These are phyloP conservation scores for Pisolithus sp. DNA, from an alignment of 768 basidiomycete species.

Conservation along the genomic window DNA sequence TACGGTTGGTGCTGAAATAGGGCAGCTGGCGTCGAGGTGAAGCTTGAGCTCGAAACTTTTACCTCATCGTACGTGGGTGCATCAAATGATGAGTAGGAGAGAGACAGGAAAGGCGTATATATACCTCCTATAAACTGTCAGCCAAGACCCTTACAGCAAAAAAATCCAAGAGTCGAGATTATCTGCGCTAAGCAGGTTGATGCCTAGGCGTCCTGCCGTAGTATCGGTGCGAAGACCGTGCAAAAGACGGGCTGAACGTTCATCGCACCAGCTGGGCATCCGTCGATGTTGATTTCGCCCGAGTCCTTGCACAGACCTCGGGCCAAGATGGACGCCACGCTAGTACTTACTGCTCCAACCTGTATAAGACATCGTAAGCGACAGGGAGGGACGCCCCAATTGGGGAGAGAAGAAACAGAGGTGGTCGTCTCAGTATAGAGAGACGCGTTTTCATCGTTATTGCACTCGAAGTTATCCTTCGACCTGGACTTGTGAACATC, in stretches of 20 bases:
- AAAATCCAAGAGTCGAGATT: conserved; percentile 67
- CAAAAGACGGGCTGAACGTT: conserved; percentile 35
- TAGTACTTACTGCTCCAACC: conserved; percentile 12
- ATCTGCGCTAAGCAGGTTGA: conserved; percentile 66
- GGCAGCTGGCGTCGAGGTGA: conserved; percentile 74
- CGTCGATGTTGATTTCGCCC: conserved; percentile 55
- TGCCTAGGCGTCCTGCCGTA: conserved; percentile 40
- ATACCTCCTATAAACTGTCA: conserved; percentile 69
- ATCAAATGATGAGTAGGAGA: conserved; percentile 1
- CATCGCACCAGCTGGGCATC: conserved; percentile 42
- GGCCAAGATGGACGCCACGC: conserved; percentile 61
- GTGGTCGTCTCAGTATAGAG: too few species aligned
- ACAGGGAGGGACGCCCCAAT: conserved; percentile 3
- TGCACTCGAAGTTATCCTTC: too few species aligned
- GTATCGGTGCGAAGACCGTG: not conserved
- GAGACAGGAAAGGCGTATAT: conserved; percentile 1
- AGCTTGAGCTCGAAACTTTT: conserved; percentile 77
- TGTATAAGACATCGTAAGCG: conserved; percentile 3
- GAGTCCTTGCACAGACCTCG: conserved; percentile 72
- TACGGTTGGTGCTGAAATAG: conserved; percentile 82
- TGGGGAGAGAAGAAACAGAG: conserved; percentile 20
- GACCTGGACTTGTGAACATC: too few species aligned
- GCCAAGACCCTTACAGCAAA: conserved; percentile 81
- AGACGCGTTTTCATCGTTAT: too few species aligned
- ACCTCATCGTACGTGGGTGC: conserved; percentile 35